phyloP scores from a whole-genome alignment of 2,329 filamentous ascomycete genomes.

The Fusarium virguliforme region DNA sequence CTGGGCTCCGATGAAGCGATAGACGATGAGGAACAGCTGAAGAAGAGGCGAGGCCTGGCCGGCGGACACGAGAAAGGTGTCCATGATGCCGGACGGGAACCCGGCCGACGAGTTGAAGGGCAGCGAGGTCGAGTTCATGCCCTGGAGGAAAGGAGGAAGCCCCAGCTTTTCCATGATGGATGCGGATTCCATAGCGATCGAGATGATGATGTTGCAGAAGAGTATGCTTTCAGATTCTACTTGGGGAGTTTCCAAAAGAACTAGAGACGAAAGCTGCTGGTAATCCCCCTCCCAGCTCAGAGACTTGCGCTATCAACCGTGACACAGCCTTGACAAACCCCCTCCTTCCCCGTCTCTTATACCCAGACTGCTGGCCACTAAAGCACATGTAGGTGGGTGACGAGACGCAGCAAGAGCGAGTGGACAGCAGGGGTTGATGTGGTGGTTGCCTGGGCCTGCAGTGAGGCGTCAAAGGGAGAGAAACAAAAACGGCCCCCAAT shows the following conservation, averaged over 20 bases:
- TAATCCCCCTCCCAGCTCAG: no score
- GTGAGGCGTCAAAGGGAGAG: background rate
- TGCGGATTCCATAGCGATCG: conserved; percentile 47
- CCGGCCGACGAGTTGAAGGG: conserved; percentile 42
- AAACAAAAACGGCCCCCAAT: conserved; percentile 2
- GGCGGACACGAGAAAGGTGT: conserved; percentile 64
- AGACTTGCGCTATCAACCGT: conserved; percentile 39
- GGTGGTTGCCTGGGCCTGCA: background rate
- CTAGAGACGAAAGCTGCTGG: background rate
- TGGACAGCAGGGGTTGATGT: background rate
- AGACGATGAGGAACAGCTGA: conserved; percentile 62
- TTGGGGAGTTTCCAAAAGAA: background rate
- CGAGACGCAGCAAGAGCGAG: background rate
- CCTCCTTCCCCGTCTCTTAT: conserved; percentile 26
- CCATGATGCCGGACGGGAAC: conserved; percentile 57
- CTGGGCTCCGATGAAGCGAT: conserved; percentile 62
- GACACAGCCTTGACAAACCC: conserved; percentile 26
- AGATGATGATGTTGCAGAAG: background rate
- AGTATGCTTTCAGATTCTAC: background rate
- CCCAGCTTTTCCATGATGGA: conserved; percentile 51
- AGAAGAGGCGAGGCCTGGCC: conserved; percentile 62
- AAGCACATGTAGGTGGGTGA: conserved; percentile 9
- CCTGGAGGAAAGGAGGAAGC: conserved; percentile 51
- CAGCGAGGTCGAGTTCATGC: conserved; percentile 39
- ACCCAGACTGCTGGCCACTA: conserved; percentile 12